phyloP scores from a whole-genome alignment of 1,284 basidiomycete genomes.

The Schizopora paradoxa region DNA sequence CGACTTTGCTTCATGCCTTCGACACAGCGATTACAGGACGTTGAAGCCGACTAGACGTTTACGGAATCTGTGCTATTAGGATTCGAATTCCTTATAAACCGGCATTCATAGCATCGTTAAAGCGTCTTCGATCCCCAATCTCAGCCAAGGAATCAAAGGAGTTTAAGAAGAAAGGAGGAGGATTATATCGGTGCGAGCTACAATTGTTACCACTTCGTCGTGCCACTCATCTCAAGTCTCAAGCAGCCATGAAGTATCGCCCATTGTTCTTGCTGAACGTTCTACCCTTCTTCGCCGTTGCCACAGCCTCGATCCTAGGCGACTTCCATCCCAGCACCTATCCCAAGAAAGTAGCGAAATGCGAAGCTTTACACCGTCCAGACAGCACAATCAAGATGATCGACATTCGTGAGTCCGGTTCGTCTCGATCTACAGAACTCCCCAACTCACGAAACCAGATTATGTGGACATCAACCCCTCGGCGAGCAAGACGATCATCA shows the following conservation, averaged over 20 bases:
- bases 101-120: too few relatives aligned
- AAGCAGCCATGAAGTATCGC: not conserved
- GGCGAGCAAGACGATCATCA: slow-evolving; percentile 45
- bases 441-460: slow-evolving; percentile 32
- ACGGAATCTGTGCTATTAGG: too few relatives aligned
- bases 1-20: too few relatives aligned
- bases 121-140: too few relatives aligned
- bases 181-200: too few relatives aligned
- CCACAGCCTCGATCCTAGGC: not conserved
- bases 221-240: not conserved
- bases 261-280: not conserved
- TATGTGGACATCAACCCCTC: slow-evolving; percentile 58
- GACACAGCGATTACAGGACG: too few relatives aligned
- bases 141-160: too few relatives aligned
- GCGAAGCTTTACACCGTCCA: slow-evolving; percentile 35
- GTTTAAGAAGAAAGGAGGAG: too few relatives aligned
- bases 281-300: not conserved
- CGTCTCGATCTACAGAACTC: not conserved
- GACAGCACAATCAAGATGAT: slow-evolving; percentile 30
- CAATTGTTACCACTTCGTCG: too few relatives aligned
- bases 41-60: too few relatives aligned
- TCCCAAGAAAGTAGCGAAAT: slow-evolving; percentile 30
- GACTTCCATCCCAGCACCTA: slow-evolving; percentile 38
- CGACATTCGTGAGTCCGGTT: slow-evolving; percentile 32
- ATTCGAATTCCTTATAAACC: too few relatives aligned